A percentile compares a stretch with the other conserved stretches of the same genome.
These are phyloP conservation scores for Fusarium circinatum DNA, from an alignment of 2,329 filamentous ascomycete genomes.

Conservation along the genomic window DNA sequence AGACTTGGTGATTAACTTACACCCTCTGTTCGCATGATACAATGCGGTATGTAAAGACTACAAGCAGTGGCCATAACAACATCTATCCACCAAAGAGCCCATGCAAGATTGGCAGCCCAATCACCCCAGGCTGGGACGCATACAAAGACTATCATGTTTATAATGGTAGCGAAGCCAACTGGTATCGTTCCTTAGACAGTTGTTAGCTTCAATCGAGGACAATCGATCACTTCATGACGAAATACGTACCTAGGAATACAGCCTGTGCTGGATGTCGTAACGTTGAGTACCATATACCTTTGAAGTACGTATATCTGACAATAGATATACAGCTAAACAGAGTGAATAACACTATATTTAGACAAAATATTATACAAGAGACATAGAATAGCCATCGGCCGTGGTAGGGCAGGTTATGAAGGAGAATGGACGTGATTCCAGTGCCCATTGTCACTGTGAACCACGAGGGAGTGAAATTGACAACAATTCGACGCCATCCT, in stretches of 20 bases:
- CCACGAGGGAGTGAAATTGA: constrained; percentile 31
- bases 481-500: constrained; percentile 29
- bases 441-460: constrained; percentile 70
- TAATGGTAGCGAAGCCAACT: constrained; percentile 71
- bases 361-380: constrained; percentile 63
- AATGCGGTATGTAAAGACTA: constrained; percentile 61
- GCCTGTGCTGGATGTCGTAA: constrained; percentile 70
- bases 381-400: constrained; percentile 64
- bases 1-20: constrained; percentile 47
- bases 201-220: constrained; percentile 42
- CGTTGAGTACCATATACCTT: constrained; percentile 69
- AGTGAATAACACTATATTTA: constrained; percentile 66
- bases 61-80: constrained; percentile 56
- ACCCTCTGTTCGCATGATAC: constrained; percentile 49
- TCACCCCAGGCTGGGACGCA: constrained; percentile 67
- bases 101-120: constrained; percentile 60
- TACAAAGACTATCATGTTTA: constrained; percentile 68
- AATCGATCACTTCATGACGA: neutral
- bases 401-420: constrained; percentile 68
- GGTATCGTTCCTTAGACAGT: constrained; percentile 62
- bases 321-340: constrained; percentile 61
- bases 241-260: constrained; percentile 33
- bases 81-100: constrained; percentile 65
- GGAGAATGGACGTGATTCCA: constrained; percentile 68
- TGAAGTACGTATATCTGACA: constrained; percentile 68